Base-by-base conservation (phyloP, 148 eudicot genomes). In the Amaranthus cruentus region DNA sequence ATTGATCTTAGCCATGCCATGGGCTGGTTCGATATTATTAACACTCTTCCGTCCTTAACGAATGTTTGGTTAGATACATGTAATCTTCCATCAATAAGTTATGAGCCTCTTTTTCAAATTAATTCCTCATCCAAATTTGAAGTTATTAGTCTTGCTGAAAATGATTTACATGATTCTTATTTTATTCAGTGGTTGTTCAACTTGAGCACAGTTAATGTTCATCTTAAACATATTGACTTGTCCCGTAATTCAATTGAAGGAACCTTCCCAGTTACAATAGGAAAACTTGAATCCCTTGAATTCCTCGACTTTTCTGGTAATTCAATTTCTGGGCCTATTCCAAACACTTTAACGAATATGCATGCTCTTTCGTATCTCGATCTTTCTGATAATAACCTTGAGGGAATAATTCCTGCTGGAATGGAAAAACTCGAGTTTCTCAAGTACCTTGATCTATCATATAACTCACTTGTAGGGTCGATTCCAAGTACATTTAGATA, bases 111-210 rank as follows among this genome's bases (percentile, higher is more conserved):
- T n/a, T n/a, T n/a, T n/a, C n/a, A n/a, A n/a, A n/a, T 2, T 1
- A 73, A 67, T 18, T 67, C 55, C 55, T 38, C 60, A 11, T 54
- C 47, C 55, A 73, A 47, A 9, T 11, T 73, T 48, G 9, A 3
- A 14, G 3, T 5, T 18, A 7, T 73, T 8, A 52, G 44, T 64
- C 69, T 73, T 64, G 49, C 43, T 9, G 4, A 0, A 0, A 71
- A 71, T 15, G 0, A 0, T 2, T 5, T 55, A 4, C 43, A 55
- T 42, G 47, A 18, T 71, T 56, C 54, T 18, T n/a, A 5, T 1
- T 56, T 47, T 14, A n/a, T 71, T 6, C n/a, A 47, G 13, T 71
- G 63, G 73, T 47, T 71, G 42, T 47, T 47, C 43, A 56, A 71
- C 53, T 43, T 4, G 10, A 71, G 13, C 15, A 13, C 12, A 58